These are phyloP conservation scores for Rosellinia necatrix DNA, from an alignment of 2,329 filamentous ascomycete species.

Conservation along the genomic window DNA sequence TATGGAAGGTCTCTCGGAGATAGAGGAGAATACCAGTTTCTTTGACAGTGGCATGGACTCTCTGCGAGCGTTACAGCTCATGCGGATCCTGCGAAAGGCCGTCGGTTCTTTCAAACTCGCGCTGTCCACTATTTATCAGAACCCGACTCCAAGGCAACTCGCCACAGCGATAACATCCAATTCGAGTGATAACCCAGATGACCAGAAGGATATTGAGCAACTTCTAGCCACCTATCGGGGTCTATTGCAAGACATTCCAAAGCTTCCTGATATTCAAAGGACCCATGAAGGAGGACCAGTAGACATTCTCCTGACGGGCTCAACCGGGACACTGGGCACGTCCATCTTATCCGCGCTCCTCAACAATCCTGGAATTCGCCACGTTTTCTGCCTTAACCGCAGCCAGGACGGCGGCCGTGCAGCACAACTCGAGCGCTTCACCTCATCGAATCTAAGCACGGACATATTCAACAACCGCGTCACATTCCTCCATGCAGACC, in stretches of 20 bases:
- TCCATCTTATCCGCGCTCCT: slow-evolving; percentile 32
- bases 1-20: not conserved
- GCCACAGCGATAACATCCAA: slow-evolving; percentile 6
- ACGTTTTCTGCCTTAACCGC: slow-evolving; percentile 39
- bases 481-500: slow-evolving; percentile 28
- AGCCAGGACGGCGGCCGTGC: slow-evolving; percentile 24
- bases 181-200: not conserved
- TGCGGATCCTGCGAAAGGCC: not conserved
- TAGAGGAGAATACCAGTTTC: slow-evolving; percentile 7
- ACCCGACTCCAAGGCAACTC: slow-evolving; percentile 21
- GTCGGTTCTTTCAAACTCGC: slow-evolving; percentile 5
- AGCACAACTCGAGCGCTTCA: slow-evolving; percentile 18
- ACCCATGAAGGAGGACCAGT: not conserved
- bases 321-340: slow-evolving; percentile 35
- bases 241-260: slow-evolving; percentile 10
- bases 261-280: not conserved
- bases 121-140: slow-evolving; percentile 18
- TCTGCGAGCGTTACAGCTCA: slow-evolving; percentile 8
- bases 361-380: slow-evolving; percentile 17
- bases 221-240: slow-evolving; percentile 21
- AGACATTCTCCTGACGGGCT: slow-evolving; percentile 35
- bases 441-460: not conserved
- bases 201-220: slow-evolving; percentile 20
- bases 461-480: slow-evolving; percentile 20
- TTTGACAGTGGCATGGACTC: slow-evolving; percentile 22